phyloP scores from a whole-genome alignment of 2,329 filamentous ascomycete genomes.

The Xylariaceae sp. region DNA sequence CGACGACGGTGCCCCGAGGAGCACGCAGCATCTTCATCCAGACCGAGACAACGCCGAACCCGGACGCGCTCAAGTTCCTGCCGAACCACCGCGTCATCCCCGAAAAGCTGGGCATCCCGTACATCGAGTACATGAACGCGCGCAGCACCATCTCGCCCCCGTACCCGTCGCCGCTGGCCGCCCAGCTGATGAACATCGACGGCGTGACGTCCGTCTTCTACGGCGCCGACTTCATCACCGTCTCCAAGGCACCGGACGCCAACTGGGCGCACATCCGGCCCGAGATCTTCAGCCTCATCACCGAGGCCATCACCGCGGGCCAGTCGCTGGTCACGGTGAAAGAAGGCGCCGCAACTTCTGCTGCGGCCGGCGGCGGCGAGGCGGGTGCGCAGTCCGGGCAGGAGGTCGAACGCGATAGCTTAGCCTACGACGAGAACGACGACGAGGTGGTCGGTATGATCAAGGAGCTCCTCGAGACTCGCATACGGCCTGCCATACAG shows the following conservation, averaged over 20 bases:
- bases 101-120: slow-evolving; percentile 63
- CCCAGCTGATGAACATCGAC: slow-evolving; percentile 86
- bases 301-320: slow-evolving; percentile 80
- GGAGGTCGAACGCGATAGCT: slow-evolving; percentile 57
- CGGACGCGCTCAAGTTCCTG: slow-evolving; percentile 93
- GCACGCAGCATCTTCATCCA: slow-evolving; percentile 91
- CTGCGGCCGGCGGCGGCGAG: slow-evolving; percentile 28
- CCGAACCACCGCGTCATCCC: slow-evolving; percentile 86
- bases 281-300: slow-evolving; percentile 92
- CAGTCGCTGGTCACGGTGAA: slow-evolving; percentile 71
- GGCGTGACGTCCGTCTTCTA: slow-evolving; percentile 95
- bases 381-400: slow-evolving; percentile 42
- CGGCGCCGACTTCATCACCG: slow-evolving; percentile 91
- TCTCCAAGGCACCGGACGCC: slow-evolving; percentile 81
- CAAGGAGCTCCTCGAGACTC: slow-evolving; percentile 91
- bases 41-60: slow-evolving; percentile 89
- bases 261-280: slow-evolving; percentile 95
- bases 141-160: slow-evolving; percentile 84
- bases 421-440: slow-evolving; percentile 84
- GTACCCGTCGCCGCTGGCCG: slow-evolving; percentile 84
- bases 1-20: slow-evolving; percentile 29
- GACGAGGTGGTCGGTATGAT: slow-evolving; percentile 97
- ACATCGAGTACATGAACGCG: slow-evolving; percentile 87
- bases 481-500: slow-evolving; percentile 91
- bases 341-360: slow-evolving; percentile 49